Conservation (phyloP, 257 asterid species). For the Gentiana straminea region DNA sequence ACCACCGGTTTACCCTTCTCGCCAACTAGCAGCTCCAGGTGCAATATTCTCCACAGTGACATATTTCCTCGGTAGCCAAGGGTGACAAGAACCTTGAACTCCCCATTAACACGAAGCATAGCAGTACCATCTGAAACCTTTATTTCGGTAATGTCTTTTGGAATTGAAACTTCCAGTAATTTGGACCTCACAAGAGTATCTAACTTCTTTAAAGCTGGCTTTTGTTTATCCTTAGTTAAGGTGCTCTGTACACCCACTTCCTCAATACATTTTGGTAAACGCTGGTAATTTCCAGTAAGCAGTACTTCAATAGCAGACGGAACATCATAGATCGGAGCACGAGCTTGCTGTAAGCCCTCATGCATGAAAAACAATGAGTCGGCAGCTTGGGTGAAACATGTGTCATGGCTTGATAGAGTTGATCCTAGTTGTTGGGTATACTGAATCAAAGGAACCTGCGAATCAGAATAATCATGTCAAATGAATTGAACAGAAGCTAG, state of each 20-base stretch:
- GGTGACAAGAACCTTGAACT: conserved; percentile 85
- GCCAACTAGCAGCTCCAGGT: conserved; percentile 93
- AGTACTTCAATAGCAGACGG: conserved; percentile 93
- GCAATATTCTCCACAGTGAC: conserved; percentile 96
- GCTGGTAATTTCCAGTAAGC: conserved; percentile 72
- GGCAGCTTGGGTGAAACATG: conserved; percentile 97
- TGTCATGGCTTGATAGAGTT: conserved; percentile 87
- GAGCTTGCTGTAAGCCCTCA: conserved; percentile 97
- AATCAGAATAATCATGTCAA: conserved; percentile 5
- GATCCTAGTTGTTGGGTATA: conserved; percentile 86
- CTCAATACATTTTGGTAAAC: conserved; percentile 87
- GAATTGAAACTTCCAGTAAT: conserved; percentile 75
- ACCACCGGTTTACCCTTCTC: conserved; percentile 75
- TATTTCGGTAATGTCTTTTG: conserved; percentile 64
- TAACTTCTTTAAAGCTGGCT: conserved; percentile 70
- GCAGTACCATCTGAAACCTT: conserved; percentile 85
- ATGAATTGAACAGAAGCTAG: no score
- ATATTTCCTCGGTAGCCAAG: conserved; percentile 98
- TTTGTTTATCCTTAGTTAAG: conserved; percentile 61
- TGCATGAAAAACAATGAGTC: conserved; percentile 99
- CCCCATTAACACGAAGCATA: conserved; percentile 83
- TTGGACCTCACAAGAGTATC: conserved; percentile 82
- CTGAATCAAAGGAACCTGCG: conserved; percentile 91
- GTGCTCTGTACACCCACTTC: conserved; percentile 74
- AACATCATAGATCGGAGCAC: conserved; percentile 96